Conservation (phyloP, 108 stramenopile species). For the Ochromonas danica region DNA sequence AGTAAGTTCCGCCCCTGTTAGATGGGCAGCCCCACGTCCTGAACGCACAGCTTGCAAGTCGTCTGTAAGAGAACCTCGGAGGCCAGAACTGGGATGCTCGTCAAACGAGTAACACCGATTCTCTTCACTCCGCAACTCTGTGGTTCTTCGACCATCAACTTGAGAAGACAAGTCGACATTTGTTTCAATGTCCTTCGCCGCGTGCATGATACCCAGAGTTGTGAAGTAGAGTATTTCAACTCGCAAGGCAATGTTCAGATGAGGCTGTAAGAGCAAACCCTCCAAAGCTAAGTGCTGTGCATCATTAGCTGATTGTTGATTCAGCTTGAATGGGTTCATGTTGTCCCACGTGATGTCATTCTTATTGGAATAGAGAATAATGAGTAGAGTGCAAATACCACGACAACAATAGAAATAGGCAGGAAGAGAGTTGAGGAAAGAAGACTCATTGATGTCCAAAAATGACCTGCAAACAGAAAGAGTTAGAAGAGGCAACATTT, state of each 20-base stretch:
- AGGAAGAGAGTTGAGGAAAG: background rate
- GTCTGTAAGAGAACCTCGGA: background rate
- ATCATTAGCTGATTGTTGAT: background rate
- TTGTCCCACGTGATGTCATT: background rate
- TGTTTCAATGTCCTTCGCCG: background rate
- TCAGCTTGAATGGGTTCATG: background rate
- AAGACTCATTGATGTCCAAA: background rate
- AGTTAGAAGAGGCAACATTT: too few species aligned
- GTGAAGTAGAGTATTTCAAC: conserved; percentile 38
- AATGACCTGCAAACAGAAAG: too few species aligned
- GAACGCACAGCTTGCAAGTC: too few species aligned
- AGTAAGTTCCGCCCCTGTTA: too few species aligned
- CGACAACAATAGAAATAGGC: background rate
- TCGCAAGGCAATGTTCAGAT: conserved; percentile 40
- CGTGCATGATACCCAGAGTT: conserved; percentile 33
- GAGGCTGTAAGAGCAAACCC: conserved; percentile 11
- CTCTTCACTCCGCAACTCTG: too few species aligned
- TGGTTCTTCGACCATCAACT: too few species aligned
- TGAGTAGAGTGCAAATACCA: background rate
- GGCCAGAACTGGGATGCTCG: background rate
- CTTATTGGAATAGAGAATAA: background rate
- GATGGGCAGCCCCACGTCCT: too few species aligned
- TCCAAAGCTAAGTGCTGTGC: background rate
- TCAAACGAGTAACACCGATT: background rate
- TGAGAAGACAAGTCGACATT: too few species aligned